Conservation (phyloP, 2,329 filamentous ascomycete genomes). For the Pseudogymnoascus sp. region DNA sequence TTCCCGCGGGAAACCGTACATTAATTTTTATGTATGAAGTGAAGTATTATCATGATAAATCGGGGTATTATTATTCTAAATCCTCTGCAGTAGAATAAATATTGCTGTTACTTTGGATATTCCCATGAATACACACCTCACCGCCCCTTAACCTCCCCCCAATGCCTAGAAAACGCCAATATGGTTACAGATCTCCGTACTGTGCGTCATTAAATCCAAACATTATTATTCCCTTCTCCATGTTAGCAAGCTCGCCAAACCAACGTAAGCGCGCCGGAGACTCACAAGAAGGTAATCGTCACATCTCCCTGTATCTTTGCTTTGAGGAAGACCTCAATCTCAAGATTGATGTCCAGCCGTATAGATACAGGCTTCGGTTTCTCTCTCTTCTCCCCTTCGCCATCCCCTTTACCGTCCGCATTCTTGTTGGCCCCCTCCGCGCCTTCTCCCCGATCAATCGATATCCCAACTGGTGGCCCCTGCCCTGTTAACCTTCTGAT, state of each 20-base stretch:
- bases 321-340: conserved; percentile 73
- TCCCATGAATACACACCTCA: background rate
- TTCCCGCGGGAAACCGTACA: background rate
- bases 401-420: conserved; percentile 26
- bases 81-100: background rate
- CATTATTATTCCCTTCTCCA: background rate
- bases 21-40: background rate
- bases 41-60: background rate
- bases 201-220: background rate
- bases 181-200: background rate
- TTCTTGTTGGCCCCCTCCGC: conserved; percentile 16
- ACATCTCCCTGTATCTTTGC: conserved; percentile 76
- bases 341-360: conserved; percentile 66
- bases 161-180: background rate
- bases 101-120: background rate
- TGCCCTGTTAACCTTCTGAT: conserved; percentile 18
- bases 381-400: conserved; percentile 38
- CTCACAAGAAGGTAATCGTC: conserved; percentile 45
- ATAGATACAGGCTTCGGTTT: conserved; percentile 59
- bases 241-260: background rate
- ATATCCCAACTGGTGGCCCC: conserved; percentile 20
- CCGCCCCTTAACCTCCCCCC: background rate
- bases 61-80: background rate
- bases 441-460: conserved; percentile 14
- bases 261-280: background rate